These are phyloP conservation scores for Xylaria sp. DNA, from an alignment of 2,329 filamentous ascomycete species.

Conservation along the genomic window DNA sequence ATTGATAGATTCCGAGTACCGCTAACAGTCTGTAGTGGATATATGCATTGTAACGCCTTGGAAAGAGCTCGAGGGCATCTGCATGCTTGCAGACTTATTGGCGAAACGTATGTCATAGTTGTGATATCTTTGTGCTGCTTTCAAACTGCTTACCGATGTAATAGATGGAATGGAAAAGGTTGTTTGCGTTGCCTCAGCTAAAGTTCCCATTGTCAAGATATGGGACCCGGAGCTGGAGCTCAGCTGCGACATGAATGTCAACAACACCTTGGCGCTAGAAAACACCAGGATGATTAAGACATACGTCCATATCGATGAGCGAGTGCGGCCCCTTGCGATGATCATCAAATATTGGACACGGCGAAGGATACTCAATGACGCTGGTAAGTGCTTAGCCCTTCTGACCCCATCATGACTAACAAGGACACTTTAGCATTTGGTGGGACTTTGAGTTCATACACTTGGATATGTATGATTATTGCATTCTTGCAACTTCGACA, in stretches of 20 bases:
- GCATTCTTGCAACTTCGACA: constrained; percentile 91
- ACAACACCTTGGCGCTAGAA: constrained; percentile 93
- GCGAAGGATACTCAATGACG: constrained; percentile 91
- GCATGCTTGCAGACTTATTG: constrained; percentile 87
- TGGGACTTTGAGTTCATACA: constrained; percentile 96
- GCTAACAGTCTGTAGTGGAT: constrained; percentile 74
- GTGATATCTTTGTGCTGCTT: constrained; percentile 33
- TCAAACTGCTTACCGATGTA: constrained; percentile 50
- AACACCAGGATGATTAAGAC: constrained; percentile 98
- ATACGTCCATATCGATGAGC: constrained; percentile 91
- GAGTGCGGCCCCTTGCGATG: constrained; percentile 93
- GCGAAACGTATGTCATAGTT: constrained; percentile 74
- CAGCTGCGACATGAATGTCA: constrained; percentile 98
- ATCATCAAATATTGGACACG: constrained; percentile 98
- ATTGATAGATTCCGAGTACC: constrained; percentile 2
- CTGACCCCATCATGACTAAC: constrained; percentile 19
- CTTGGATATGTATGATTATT: constrained; percentile 98
- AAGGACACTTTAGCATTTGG: constrained; percentile 74
- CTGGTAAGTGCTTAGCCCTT: constrained; percentile 70
- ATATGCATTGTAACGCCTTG: constrained; percentile 95
- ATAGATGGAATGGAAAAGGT: constrained; percentile 96
- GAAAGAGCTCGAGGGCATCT: constrained; percentile 89
- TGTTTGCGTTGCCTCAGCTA: constrained; percentile 92
- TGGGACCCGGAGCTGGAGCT: constrained; percentile 94
- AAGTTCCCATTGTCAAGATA: constrained; percentile 98